Percentiles rank a stretch among this genome's conserved stretches.
Evolutionary conservation across 164 flowering plant species (phyloP).

Genomic region (grape (Vitis vinifera)): ASM3070453v1 NC_081819.1:21252501-21253000

Average conservation of each 20-base stretch:
- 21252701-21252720: slow-evolving; percentile 92
- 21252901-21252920: not conserved
- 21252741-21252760: slow-evolving; percentile 78
- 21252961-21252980: no score
- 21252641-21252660: slow-evolving; percentile 96
- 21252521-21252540: not conserved
- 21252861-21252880: not conserved
- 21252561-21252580: not conserved
- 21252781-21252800: slow-evolving; percentile 44
- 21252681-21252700: slow-evolving; percentile 94
- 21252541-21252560: not conserved
- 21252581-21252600: not conserved
- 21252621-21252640: slow-evolving; percentile 86
- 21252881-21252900: slow-evolving; percentile 6
- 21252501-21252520: no score
- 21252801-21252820: slow-evolving; percentile 37
- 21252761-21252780: slow-evolving; percentile 54
- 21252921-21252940: no score
- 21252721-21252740: slow-evolving; percentile 92
- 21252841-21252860: slow-evolving; percentile 13
- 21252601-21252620: slow-evolving; percentile 90
- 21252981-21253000: no score
- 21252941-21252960: no score
- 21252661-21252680: slow-evolving; percentile 98
- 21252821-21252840: slow-evolving; percentile 29